phyloP scores from a whole-genome alignment of 2,329 filamentous ascomycete species.

The Emmonsia crescens region DNA sequence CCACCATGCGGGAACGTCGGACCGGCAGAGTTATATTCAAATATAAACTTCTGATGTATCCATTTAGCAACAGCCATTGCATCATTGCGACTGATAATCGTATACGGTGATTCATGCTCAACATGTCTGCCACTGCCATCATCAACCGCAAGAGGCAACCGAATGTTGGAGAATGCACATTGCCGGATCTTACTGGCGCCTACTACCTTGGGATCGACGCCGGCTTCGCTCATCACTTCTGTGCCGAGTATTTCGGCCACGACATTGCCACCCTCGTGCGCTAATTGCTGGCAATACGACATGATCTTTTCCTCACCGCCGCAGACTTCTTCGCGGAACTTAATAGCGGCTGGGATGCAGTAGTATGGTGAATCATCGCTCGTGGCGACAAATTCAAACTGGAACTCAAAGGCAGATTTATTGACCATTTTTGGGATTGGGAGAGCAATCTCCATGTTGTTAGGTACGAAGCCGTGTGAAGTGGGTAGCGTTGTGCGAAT shows the following conservation, averaged over 20 bases:
- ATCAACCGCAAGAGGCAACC: constrained; percentile 50
- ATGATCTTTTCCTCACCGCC: constrained; percentile 64
- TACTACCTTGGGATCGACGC: constrained; percentile 17
- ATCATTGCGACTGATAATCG: constrained; percentile 31
- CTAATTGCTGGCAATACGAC: constrained; percentile 52
- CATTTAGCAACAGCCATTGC: constrained; percentile 42
- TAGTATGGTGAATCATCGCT: constrained; percentile 61
- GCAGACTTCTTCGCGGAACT: constrained; percentile 57
- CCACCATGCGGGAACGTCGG: constrained; percentile 51
- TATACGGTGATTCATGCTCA: constrained; percentile 8
- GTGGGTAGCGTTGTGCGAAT: constrained; percentile 68
- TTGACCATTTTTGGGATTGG: constrained; percentile 9
- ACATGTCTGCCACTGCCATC: constrained; percentile 15
- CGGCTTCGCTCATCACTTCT: constrained; percentile 51
- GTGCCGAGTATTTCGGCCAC: constrained; percentile 58
- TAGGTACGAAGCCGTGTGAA: constrained; percentile 61
- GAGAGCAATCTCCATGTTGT: constrained; percentile 8
- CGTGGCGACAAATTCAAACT: constrained; percentile 70
- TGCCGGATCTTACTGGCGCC: constrained; percentile 39
- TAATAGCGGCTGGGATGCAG: constrained; percentile 59
- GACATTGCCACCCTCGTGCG: constrained; percentile 49
- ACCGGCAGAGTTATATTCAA: constrained; percentile 61
- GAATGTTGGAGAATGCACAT: constrained; percentile 63
- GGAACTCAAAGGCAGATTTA: constrained; percentile 53
- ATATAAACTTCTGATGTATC: constrained; percentile 44